A percentile compares a stretch with the other conserved stretches of the same genome.
phyloP scores from a whole-genome alignment of 768 basidiomycete genomes.

The Fomitopsis serialis region DNA sequence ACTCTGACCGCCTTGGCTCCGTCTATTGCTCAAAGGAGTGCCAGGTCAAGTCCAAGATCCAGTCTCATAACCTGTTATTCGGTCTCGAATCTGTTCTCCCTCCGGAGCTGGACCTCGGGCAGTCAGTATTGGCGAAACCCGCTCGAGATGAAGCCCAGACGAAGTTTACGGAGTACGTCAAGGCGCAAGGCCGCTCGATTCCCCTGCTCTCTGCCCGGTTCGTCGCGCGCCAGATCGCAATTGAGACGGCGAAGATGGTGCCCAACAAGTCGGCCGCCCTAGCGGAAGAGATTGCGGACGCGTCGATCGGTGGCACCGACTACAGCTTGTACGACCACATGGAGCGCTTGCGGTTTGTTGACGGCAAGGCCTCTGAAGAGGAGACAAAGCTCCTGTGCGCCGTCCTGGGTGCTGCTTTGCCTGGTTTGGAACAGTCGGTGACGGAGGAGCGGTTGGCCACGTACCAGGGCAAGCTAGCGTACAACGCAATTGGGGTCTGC shows the following conservation, averaged over 20 bases:
- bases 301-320: slow-evolving; percentile 40
- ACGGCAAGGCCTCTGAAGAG: slow-evolving; percentile 42
- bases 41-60: slow-evolving; percentile 44
- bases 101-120: slow-evolving; percentile 27
- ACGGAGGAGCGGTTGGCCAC: slow-evolving; percentile 56
- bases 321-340: slow-evolving; percentile 74
- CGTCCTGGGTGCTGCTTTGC: slow-evolving; percentile 56
- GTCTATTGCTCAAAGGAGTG: slow-evolving; percentile 75
- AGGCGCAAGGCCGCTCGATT: slow-evolving; percentile 37
- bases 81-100: slow-evolving; percentile 60
- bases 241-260: slow-evolving; percentile 56
- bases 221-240: slow-evolving; percentile 64
- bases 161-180: slow-evolving; percentile 51
- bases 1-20: slow-evolving; percentile 48
- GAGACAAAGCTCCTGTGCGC: slow-evolving; percentile 46
- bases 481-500: slow-evolving; percentile 74
- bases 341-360: slow-evolving; percentile 67
- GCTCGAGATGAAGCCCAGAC: slow-evolving; percentile 57
- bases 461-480: slow-evolving; percentile 65
- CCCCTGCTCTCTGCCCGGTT: slow-evolving; percentile 65
- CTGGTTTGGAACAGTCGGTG: slow-evolving; percentile 68
- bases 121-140: slow-evolving; percentile 24
- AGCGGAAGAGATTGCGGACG: slow-evolving; percentile 24
- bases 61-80: slow-evolving; percentile 70
- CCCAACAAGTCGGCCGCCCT: slow-evolving; percentile 16